These are phyloP conservation scores for Bacidia rubella DNA, from an alignment of 495 filamentous ascomycete species.

Conservation along the genomic window DNA sequence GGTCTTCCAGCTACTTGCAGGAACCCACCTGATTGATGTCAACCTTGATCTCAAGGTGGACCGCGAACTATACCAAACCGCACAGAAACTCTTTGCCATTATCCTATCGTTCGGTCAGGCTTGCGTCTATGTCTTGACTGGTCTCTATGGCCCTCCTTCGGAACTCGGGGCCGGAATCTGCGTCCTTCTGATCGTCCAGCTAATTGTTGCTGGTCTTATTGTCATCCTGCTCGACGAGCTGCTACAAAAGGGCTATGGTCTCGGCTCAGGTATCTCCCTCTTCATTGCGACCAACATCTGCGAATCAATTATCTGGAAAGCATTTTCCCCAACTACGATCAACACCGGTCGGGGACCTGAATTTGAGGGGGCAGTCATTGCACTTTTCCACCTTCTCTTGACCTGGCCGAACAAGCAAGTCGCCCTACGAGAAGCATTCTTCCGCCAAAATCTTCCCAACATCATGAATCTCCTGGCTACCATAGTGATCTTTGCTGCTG, in stretches of 20 bases:
- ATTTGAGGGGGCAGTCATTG: slow-evolving; percentile 98
- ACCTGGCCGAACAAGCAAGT: slow-evolving; percentile 98
- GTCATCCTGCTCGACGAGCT: slow-evolving; percentile 99
- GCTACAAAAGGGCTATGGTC: slow-evolving; percentile 97
- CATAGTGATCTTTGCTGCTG: slow-evolving; percentile 81
- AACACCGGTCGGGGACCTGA: slow-evolving; percentile 98
- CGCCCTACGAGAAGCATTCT: slow-evolving; percentile 95
- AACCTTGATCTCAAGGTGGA: slow-evolving; percentile 99
- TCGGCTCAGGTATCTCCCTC: slow-evolving; percentile 95
- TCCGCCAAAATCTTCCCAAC: slow-evolving; percentile 98
- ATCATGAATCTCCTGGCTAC: slow-evolving; percentile 98
- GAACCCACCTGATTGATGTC: slow-evolving; percentile 99
- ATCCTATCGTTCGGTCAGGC: slow-evolving; percentile 95
- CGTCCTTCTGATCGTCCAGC: slow-evolving; percentile 90
- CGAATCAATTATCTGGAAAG: slow-evolving; percentile 99
- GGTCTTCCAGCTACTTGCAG: slow-evolving; percentile 97
- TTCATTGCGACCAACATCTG: slow-evolving; percentile 99
- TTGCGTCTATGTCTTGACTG: slow-evolving; percentile 81
- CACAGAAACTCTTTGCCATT: slow-evolving; percentile 98
- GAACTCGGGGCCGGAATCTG: slow-evolving; percentile 97
- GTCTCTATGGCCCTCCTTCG: slow-evolving; percentile 90
- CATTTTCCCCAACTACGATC: slow-evolving; percentile 97
- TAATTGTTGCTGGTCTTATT: slow-evolving; percentile 91
- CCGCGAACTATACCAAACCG: slow-evolving; percentile 98
- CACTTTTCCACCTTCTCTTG: slow-evolving; percentile 93